phyloP scores from a whole-genome alignment of 441 rosid species.

The Pelargonium citronellum region DNA sequence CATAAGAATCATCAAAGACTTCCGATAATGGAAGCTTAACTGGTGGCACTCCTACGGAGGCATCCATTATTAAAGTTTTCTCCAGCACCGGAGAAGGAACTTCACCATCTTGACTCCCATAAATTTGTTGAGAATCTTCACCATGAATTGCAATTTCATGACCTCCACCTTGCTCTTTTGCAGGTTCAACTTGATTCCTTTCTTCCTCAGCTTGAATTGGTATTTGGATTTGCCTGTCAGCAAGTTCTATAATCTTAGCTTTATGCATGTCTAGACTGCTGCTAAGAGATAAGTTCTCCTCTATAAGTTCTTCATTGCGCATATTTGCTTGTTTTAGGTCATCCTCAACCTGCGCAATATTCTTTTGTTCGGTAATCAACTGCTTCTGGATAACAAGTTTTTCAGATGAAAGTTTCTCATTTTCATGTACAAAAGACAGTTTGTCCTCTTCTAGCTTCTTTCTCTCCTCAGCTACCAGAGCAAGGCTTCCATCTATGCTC shows the following conservation, averaged over 20 bases:
- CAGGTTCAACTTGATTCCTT: slow-evolving; percentile 27
- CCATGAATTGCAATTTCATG: slow-evolving; percentile 26
- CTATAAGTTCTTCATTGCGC: slow-evolving; percentile 46
- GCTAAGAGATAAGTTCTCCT: slow-evolving; percentile 47
- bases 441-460: slow-evolving; percentile 50
- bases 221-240: slow-evolving; percentile 28
- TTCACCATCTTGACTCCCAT: slow-evolving; percentile 25
- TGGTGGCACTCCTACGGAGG: slow-evolving; percentile 16
- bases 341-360: slow-evolving; percentile 36
- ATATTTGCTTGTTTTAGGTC: slow-evolving; percentile 42
- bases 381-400: slow-evolving; percentile 51
- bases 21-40: slow-evolving; percentile 28
- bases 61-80: slow-evolving; percentile 20
- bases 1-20: slow-evolving; percentile 37
- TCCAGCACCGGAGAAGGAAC: slow-evolving; percentile 20
- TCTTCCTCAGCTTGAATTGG: slow-evolving; percentile 26
- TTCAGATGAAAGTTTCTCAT: slow-evolving; percentile 54
- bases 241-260: slow-evolving; percentile 37
- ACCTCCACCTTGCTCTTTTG: slow-evolving; percentile 23
- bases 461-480: slow-evolving; percentile 37
- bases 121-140: slow-evolving; percentile 27
- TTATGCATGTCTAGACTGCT: slow-evolving; percentile 41
- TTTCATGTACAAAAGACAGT: slow-evolving; percentile 37
- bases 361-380: slow-evolving; percentile 40
- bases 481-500: slow-evolving; percentile 35